Conservation (phyloP, 2,329 filamentous ascomycete genomes). For the Emydomyces testavorans region DNA sequence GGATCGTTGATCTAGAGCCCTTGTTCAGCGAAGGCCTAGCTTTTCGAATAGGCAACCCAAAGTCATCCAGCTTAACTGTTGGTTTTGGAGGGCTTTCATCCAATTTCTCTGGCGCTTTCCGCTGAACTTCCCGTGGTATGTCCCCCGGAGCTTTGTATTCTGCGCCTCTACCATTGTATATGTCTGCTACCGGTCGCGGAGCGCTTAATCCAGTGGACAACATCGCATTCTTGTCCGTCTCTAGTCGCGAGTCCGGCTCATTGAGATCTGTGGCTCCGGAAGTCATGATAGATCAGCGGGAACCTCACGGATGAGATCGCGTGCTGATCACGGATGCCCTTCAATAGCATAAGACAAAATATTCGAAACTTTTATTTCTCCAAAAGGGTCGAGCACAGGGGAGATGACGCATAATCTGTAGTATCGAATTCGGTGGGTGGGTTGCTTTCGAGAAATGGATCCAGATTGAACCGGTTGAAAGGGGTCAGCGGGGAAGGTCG, state of each 20-base stretch:
- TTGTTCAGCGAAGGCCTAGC: constrained; percentile 2
- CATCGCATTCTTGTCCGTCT: background rate
- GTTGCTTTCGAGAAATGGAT: background rate
- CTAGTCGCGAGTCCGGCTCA: background rate
- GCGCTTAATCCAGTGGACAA: background rate
- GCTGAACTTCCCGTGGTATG: background rate
- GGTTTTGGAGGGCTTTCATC: background rate
- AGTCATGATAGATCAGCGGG: constrained; percentile 2
- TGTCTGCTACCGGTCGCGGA: constrained; percentile 7
- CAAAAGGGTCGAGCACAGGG: background rate
- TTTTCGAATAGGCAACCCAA: constrained; percentile 13
- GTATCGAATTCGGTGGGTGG: background rate
- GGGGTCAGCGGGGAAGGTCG: background rate
- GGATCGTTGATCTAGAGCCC: background rate
- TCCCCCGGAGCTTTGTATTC: background rate
- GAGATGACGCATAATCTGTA: constrained; percentile 6
- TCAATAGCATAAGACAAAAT: constrained; percentile 3
- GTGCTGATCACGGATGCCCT: background rate
- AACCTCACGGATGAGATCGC: background rate
- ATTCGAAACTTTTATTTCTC: constrained; percentile 11
- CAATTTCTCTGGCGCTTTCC: background rate
- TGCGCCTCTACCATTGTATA: background rate
- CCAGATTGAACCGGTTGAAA: background rate
- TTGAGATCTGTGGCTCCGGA: background rate
- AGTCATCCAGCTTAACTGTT: constrained; percentile 13